These are phyloP conservation scores for Penicillium longicatenatum DNA, from an alignment of 495 filamentous ascomycete species.

Conservation along the genomic window DNA sequence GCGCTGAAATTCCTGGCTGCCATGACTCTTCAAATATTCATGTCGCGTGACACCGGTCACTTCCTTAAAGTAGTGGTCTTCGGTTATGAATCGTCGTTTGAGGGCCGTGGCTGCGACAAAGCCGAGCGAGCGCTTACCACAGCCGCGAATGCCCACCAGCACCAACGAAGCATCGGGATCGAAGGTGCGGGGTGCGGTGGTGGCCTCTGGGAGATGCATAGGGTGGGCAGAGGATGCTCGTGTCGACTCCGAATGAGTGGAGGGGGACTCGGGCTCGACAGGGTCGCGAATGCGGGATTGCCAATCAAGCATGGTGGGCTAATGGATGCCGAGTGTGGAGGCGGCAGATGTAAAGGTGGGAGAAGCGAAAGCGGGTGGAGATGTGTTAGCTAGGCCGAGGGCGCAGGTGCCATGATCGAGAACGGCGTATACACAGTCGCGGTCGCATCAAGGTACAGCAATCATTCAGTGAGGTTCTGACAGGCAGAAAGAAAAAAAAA, in stretches of 20 bases:
- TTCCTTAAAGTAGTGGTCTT: constrained; percentile 74
- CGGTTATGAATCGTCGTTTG: constrained; percentile 72
- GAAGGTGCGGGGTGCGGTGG: constrained; percentile 54
- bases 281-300: constrained; percentile 16
- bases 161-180: constrained; percentile 70
- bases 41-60: constrained; percentile 64
- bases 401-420: constrained; percentile 12
- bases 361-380: neutral
- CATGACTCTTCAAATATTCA: constrained; percentile 62
- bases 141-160: constrained; percentile 73
- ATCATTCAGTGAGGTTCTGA: neutral
- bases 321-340: neutral
- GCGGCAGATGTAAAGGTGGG: neutral
- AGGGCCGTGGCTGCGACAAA: constrained; percentile 78
- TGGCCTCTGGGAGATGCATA: constrained; percentile 46
- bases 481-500: neutral
- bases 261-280: constrained; percentile 7
- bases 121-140: constrained; percentile 76
- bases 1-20: constrained; percentile 64
- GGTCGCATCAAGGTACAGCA: constrained; percentile 8
- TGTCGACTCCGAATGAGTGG: neutral
- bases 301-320: constrained; percentile 14
- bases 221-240: constrained; percentile 10
- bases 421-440: constrained; percentile 2
- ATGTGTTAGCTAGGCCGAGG: constrained; percentile 7